phyloP scores from a whole-genome alignment of 306 rosid genomes.

The Prosopis cineraria region DNA sequence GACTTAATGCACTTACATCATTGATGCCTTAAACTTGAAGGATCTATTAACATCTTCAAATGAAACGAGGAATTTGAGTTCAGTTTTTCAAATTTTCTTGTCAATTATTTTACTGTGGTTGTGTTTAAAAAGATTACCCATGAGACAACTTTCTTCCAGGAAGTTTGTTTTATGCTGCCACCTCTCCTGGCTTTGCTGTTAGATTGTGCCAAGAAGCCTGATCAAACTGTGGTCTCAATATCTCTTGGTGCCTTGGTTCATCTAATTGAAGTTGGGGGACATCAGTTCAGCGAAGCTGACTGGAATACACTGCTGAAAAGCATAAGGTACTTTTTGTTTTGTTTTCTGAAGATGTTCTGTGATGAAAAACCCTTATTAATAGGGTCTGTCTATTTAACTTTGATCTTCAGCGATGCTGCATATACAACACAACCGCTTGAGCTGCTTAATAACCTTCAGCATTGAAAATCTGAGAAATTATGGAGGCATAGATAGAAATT shows the following conservation, averaged over 20 bases:
- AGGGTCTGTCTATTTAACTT: conserved; percentile 14
- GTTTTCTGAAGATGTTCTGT: conserved; percentile 30
- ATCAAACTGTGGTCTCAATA: conserved; percentile 95
- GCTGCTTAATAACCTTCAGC: conserved; percentile 78
- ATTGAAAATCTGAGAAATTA: conserved; percentile 61
- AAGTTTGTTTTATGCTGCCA: conserved; percentile 97
- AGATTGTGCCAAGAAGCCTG: conserved; percentile 98
- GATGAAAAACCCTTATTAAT: conserved; percentile 30
- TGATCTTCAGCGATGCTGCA: conserved; percentile 75
- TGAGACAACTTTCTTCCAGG: conserved; percentile 57
- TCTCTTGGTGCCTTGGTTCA: conserved; percentile 97
- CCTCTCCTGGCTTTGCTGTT: conserved; percentile 84
- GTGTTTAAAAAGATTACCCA: conserved; percentile 22
- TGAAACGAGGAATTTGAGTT: not conserved
- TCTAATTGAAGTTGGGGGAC: conserved; percentile 98
- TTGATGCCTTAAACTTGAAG: conserved; percentile 32
- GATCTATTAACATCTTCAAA: conserved; percentile 17
- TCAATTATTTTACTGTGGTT: conserved; percentile 11
- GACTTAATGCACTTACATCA: conserved; percentile 5
- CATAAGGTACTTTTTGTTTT: conserved; percentile 62
- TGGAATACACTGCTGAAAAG: conserved; percentile 93
- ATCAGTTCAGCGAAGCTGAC: conserved; percentile 88
- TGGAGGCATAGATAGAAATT: conserved; percentile 46
- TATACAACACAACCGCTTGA: conserved; percentile 97
- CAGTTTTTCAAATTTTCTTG: not conserved